Evolutionary conservation across 106 monocot species (phyloP), one percentile per base, ranked within the genome.

Genomic region (Phalaenopsis aphrodite): DNA sequence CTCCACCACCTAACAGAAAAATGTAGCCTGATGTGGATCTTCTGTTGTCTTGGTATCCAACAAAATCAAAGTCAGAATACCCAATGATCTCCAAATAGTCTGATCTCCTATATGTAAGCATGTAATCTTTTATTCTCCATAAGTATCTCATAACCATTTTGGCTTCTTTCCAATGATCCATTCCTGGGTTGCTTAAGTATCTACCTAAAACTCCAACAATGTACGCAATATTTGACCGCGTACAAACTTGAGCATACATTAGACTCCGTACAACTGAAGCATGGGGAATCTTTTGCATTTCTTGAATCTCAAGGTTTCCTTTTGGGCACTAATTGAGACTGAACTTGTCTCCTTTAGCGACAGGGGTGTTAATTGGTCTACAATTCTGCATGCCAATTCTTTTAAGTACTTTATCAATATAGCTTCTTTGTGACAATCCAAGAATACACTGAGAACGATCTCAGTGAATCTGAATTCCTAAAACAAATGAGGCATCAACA

Each of bases 131-230:
- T 10, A 57, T 76, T 46, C 23, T 61, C 73, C 46, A 37, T 23
- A 82, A 38, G 5, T 76, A 76, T 38, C 75, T 65, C 16, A 82
- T 43, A 11, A 76, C 42, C 46, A 46, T 24, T 19, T 82, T 82
- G 49, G 15, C 65, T 76, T 6, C 80, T 52, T 72, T 72, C n/a
- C 48, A 80, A 72, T 80, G 65, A 76, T 77, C 47, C 3, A 75
- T n/a, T 37, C 75, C 23, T 12, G 36, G 58, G 58, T 82, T 82
- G 43, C 82, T 76, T 76, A 58, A 43, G 42, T 82, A 82, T 37
- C 0, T 75, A 15, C 64, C 75, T 15, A 81, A 18, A 56, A 75
- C 71, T 42, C 42, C 56, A 11, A 55, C 42, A 58, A 58, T 58
- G 11, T 3, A 68, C 21, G 3, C 76, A 76, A 76, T 64, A 61